Percentiles rank a stretch among this genome's conserved stretches.
Conservation (phyloP, 1,284 basidiomycete species). For the Afroboletus lepidellus region DNA sequence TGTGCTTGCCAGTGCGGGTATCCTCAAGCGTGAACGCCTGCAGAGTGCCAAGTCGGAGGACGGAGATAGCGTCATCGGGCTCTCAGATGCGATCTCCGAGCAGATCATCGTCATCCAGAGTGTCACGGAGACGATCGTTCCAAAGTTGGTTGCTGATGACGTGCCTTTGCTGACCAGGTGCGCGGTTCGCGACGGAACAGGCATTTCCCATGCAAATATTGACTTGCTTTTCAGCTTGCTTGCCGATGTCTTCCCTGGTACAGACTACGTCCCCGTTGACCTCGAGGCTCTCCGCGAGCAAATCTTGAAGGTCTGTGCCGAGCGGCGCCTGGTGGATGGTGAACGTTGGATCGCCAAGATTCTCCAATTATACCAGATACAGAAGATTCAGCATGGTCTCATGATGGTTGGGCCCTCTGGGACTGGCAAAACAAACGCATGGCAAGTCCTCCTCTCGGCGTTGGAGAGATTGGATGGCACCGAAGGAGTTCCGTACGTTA, state of each 20-base stretch:
- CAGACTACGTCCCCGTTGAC: constrained; percentile 88
- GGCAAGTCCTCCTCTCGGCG: constrained; percentile 91
- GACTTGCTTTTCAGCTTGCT: constrained; percentile 61
- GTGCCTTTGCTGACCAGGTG: constrained; percentile 91
- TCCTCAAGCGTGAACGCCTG: constrained; percentile 90
- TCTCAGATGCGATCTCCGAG: constrained; percentile 77
- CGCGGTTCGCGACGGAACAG: constrained; percentile 28
- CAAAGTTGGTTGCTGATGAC: constrained; percentile 97
- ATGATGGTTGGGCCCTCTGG: constrained; percentile 99
- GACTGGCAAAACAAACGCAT: constrained; percentile 96
- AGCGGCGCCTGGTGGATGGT: constrained; percentile 82
- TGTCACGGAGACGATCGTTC: constrained; percentile 98
- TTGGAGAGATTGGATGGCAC: constrained; percentile 89
- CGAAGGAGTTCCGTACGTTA: constrained; percentile 94
- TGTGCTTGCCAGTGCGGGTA: constrained; percentile 95
- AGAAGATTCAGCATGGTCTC: constrained; percentile 98
- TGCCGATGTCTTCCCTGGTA: constrained; percentile 96
- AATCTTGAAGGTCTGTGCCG: constrained; percentile 84
- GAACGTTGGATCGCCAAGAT: constrained; percentile 96
- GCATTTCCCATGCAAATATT: constrained; percentile 3
- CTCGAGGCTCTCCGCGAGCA: constrained; percentile 82
- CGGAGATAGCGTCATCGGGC: constrained; percentile 46
- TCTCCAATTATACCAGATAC: constrained; percentile 97
- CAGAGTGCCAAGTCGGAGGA: constrained; percentile 48
- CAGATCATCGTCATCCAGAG: constrained; percentile 98